Evolutionary conservation across 1,284 basidiomycete species (phyloP), one percentile per base, ranked within the genome.

Genomic region (Agroathelia rolfsii): DNA sequence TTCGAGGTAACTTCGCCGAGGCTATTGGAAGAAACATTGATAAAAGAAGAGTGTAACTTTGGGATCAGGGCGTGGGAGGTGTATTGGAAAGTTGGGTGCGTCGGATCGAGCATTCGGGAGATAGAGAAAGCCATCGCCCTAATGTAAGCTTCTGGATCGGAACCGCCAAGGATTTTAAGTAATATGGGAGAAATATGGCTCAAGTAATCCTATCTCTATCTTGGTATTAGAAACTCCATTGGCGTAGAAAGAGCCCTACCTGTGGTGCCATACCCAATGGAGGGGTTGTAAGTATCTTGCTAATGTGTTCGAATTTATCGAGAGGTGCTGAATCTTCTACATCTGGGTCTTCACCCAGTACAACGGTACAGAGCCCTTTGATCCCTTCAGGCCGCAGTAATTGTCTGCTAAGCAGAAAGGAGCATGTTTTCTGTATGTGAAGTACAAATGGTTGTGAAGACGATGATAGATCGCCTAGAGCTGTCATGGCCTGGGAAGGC

Each of bases 171-270:
- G 9, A 78, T 43, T 5, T 51, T 49, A 13, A 80, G 44, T 12
- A 84, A 50, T 20, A 66, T 65, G 3, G 77, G 70, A 6, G 74
- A 47, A 33, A 83, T 60, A 18, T 49, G 58, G 2, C 44, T 32
- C 38, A 70, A 81, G 48, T 84, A 86, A 15, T 67, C 65, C 84
- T 86, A 39, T n/a, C n/a, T n/a, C n/a, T n/a, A n/a, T n/a, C n/a
- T n/a, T n/a, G n/a, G 14, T 14, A 37, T 18, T 22, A n/a, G 31
- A 26, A 30, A 24, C 24, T 36, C 4, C 30, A 30, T 16, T 20
- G 19, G 32, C 17, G 15, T 11, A 31, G 17, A 25, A 18, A 10
- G 42, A 5, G 10, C 30, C 69, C 36, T 46, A 80, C 82, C 53
- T 72, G 57, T 19, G 65, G 50, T 18, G 59, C 55, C 53, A 69